These are phyloP conservation scores for Boletus reticuloceps DNA, from an alignment of 768 basidiomycete genomes.

Conservation along the genomic window DNA sequence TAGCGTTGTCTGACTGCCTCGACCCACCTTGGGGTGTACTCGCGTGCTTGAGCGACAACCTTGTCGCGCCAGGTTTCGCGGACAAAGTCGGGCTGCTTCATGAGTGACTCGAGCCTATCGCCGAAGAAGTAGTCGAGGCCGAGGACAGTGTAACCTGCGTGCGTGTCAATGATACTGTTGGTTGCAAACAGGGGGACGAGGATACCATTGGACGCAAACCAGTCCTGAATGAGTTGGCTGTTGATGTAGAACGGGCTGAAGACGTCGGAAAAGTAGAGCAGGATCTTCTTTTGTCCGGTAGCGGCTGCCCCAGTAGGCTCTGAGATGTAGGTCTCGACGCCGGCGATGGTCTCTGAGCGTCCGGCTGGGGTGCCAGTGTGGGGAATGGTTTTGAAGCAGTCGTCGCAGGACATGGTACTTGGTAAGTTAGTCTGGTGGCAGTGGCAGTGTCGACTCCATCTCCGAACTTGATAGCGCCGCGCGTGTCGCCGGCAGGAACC, in stretches of 20 bases:
- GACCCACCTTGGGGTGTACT: slow-evolving; percentile 49
- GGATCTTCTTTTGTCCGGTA: slow-evolving; percentile 38
- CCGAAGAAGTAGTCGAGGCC: slow-evolving; percentile 67
- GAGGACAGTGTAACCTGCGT: slow-evolving; percentile 53
- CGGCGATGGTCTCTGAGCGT: slow-evolving; percentile 34
- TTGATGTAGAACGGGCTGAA: slow-evolving; percentile 60
- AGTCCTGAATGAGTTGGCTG: slow-evolving; percentile 60
- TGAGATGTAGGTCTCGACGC: slow-evolving; percentile 53
- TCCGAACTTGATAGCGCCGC: too few relatives aligned
- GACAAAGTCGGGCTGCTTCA: slow-evolving; percentile 37
- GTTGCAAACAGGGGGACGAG: neutral
- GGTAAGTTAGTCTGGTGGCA: neutral
- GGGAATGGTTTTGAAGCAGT: slow-evolving; percentile 51
- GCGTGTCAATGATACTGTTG: neutral
- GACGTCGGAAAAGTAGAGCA: slow-evolving; percentile 59
- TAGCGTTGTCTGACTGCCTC: slow-evolving; percentile 47
- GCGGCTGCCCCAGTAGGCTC: slow-evolving; percentile 33
- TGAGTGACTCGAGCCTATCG: slow-evolving; percentile 45
- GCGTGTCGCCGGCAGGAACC: too few relatives aligned
- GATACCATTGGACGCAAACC: slow-evolving; percentile 56
- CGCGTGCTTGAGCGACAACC: slow-evolving; percentile 34
- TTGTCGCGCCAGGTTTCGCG: slow-evolving; percentile 42
- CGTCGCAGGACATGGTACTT: slow-evolving; percentile 45
- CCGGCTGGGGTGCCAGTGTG: slow-evolving; percentile 47
- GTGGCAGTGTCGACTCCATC: neutral